Base-by-base conservation (phyloP, 164 flowering plant genomes). In the Sextonia rubra region DNA sequence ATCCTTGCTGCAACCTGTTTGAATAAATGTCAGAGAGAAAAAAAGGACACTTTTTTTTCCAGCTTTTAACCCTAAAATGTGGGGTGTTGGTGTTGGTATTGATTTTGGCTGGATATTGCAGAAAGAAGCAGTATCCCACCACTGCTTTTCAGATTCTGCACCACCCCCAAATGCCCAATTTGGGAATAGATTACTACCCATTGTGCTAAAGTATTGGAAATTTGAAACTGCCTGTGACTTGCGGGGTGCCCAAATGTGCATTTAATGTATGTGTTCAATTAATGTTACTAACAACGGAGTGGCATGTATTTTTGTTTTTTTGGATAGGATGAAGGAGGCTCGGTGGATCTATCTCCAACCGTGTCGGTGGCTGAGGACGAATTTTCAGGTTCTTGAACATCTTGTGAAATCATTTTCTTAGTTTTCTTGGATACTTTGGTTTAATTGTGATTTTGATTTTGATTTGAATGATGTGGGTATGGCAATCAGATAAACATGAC, bases 401-500 rank as follows among this genome's bases (percentile, higher is more conserved):
- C 58, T 52, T 15, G 14, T 52, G 20, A 11, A 12, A 52, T 20
- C n/a, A 52, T 52, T 17, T 52, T 52, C 58, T 17, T 52, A 12
- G 58, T 52, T 52, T 52, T 52, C 18, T 56, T 17, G 60, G 60
- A 56, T 17, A 56, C 7, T 17, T 23, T 22, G 23, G 8, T 11
- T 61, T 61, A 27, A 9, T 4, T 24, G 4, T 3, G 14, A 37
- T 37, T 37, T 8, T 37, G 44, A 37, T 37, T 37, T 8, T 37
- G 17, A 22, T 17, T 68, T 68, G 29, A 68, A 22, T 48, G 25
- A 11, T 49, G 22, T 68, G 32, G 69, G 25, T 67, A 8, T 15
- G 20, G 22, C 61, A 55, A 23, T 61, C 22, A 71, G 73, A 71
- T 71, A 61, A 71, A 60, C 47, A 55, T n/a, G 66, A 62, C 7